These are phyloP conservation scores for Solanum okadae DNA, from an alignment of 257 asterid species.

Conservation along the genomic window DNA sequence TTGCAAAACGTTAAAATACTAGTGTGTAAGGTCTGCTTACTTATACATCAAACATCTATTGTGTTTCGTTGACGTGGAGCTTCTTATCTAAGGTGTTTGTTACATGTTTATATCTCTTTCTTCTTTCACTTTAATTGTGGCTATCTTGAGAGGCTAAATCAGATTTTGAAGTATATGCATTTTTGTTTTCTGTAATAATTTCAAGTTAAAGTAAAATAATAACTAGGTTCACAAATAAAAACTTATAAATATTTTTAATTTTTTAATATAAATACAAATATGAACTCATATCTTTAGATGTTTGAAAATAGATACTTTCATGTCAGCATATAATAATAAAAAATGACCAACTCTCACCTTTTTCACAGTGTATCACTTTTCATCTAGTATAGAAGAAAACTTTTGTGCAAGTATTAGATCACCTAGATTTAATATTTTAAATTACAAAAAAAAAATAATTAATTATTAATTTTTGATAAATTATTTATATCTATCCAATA, in stretches of 20 bases:
- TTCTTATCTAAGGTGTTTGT: too few species aligned
- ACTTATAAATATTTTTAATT: too few species aligned
- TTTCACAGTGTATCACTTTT: neutral
- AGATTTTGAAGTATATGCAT: neutral
- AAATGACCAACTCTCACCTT: neutral
- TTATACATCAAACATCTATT: fast-evolving
- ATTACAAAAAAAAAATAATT: too few species aligned
- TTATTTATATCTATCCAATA: too few species aligned
- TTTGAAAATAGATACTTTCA: neutral
- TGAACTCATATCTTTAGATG: neutral
- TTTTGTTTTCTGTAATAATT: neutral
- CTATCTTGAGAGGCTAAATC: neutral
- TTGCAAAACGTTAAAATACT: fast-evolving
- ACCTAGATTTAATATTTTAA: neutral
- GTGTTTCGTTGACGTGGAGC: neutral
- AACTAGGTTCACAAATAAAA: neutral
- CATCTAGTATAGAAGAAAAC: neutral
- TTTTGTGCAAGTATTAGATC: neutral
- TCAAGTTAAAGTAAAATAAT: neutral
- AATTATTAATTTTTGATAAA: too few species aligned
- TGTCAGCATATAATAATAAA: slow-evolving; percentile 20
- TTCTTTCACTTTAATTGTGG: neutral
- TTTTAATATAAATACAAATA: too few species aligned
- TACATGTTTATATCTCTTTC: too few species aligned
- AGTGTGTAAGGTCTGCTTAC: neutral